A percentile compares a stretch with the other conserved stretches of the same genome.
phyloP scores from a whole-genome alignment of 2,329 filamentous ascomycete genomes.

The Penicillium sp. region DNA sequence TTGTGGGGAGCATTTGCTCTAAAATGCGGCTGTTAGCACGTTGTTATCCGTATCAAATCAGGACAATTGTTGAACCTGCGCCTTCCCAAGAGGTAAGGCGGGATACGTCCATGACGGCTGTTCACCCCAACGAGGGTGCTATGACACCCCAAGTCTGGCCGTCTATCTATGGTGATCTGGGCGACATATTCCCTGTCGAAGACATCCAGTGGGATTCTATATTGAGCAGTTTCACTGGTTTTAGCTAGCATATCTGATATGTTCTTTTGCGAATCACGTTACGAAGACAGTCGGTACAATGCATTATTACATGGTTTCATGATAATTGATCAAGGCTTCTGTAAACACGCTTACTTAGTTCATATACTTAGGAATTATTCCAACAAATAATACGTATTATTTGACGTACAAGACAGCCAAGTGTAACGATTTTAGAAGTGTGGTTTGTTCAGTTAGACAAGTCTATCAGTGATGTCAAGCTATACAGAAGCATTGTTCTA shows the following conservation, averaged over 20 bases:
- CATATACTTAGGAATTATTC: too few relatives aligned
- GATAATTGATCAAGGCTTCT: too few relatives aligned
- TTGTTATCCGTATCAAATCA: not conserved
- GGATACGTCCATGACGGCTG: not conserved
- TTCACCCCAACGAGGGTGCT: not conserved
- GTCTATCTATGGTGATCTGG: not conserved
- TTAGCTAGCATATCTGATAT: not conserved
- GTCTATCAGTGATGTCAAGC: too few relatives aligned
- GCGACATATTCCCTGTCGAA: not conserved
- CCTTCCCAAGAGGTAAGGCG: not conserved
- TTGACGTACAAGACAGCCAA: too few relatives aligned
- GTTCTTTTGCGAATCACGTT: not conserved
- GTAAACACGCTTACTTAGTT: too few relatives aligned
- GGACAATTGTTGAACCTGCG: not conserved
- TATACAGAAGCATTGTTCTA: too few relatives aligned
- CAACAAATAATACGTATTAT: too few relatives aligned
- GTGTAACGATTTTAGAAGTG: too few relatives aligned
- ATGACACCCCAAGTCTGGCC: not conserved
- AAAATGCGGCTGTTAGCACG: not conserved
- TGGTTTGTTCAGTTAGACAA: too few relatives aligned
- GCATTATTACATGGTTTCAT: too few relatives aligned
- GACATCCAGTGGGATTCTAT: not conserved
- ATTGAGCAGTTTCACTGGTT: not conserved
- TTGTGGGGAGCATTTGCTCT: not conserved
- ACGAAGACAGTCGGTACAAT: too few relatives aligned